phyloP scores from a whole-genome alignment of 257 asterid genomes.

The Solanum etuberosum region DNA sequence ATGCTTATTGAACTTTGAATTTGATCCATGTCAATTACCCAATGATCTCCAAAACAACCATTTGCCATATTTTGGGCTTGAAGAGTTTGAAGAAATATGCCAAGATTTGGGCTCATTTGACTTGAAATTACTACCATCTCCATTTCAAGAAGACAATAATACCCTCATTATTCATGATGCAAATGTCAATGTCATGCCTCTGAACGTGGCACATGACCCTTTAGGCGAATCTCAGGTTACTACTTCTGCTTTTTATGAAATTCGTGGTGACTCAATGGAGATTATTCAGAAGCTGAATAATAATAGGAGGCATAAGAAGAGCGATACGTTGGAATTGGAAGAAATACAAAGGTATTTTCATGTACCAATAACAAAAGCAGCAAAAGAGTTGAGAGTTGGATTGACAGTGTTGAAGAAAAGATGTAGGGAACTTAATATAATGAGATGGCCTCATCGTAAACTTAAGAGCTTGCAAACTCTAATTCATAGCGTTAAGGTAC shows the following conservation, averaged over 20 bases:
- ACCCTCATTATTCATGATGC: background rate
- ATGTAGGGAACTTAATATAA: conserved; percentile 62
- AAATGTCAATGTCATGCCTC: background rate
- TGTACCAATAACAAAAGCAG: conserved; percentile 70
- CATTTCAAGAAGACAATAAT: conserved; percentile 2
- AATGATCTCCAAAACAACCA: background rate
- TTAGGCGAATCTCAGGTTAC: background rate
- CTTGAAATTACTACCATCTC: background rate
- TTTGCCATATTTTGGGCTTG: conserved; percentile 7
- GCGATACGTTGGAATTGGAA: conserved; percentile 30
- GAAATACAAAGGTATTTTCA: conserved; percentile 65
- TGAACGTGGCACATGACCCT: background rate
- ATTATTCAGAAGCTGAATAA: background rate
- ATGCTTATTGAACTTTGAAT: background rate
- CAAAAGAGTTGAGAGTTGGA: conserved; percentile 66
- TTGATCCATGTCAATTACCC: conserved; percentile 11
- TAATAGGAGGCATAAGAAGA: conserved; percentile 23
- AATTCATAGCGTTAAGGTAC: conserved; percentile 66
- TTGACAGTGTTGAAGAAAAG: conserved; percentile 72
- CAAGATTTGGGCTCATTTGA: conserved; percentile 33
- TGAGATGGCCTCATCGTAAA: conserved; percentile 84
- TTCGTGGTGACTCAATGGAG: background rate
- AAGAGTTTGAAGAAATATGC: conserved; percentile 34
- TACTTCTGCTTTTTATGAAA: background rate
- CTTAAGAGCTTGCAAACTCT: conserved; percentile 83